phyloP scores from a whole-genome alignment of 2,329 filamentous ascomycete genomes.

The Bipolaris sorokiniana region DNA sequence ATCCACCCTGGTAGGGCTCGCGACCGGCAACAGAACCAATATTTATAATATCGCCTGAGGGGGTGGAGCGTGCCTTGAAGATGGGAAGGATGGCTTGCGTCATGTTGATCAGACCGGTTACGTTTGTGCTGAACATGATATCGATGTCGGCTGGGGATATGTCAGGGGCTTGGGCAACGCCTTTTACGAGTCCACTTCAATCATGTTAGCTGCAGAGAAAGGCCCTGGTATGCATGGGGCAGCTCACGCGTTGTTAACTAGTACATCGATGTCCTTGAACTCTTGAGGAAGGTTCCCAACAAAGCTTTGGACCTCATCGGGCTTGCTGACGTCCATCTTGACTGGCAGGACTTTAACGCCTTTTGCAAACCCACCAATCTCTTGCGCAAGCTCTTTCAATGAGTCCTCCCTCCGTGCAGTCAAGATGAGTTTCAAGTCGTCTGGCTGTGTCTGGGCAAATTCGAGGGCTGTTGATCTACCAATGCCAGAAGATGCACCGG shows the following conservation, averaged over 20 bases:
- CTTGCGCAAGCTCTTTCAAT: conserved; percentile 74
- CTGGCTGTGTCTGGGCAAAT: conserved; percentile 84
- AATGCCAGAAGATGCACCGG: conserved; percentile 92
- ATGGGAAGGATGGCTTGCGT: conserved; percentile 87
- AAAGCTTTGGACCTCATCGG: conserved; percentile 75
- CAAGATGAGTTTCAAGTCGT: conserved; percentile 80
- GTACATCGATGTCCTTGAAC: conserved; percentile 81
- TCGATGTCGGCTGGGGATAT: conserved; percentile 83
- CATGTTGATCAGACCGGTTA: conserved; percentile 94
- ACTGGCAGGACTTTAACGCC: conserved; percentile 81
- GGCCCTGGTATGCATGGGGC: background rate
- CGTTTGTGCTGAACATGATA: conserved; percentile 90
- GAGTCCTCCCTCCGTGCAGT: conserved; percentile 86
- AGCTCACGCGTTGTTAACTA: conserved; percentile 70
- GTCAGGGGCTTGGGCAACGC: conserved; percentile 81
- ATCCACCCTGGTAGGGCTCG: conserved; percentile 82
- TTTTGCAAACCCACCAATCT: conserved; percentile 75
- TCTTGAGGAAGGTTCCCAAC: conserved; percentile 76
- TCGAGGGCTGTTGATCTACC: conserved; percentile 83
- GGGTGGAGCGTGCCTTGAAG: conserved; percentile 66
- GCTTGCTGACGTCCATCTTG: conserved; percentile 84
- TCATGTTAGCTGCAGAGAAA: background rate
- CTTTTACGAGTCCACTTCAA: conserved; percentile 78
- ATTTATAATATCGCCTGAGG: conserved; percentile 89
- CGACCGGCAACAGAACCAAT: conserved; percentile 91